phyloP scores from a whole-genome alignment of 2,329 filamentous ascomycete species.

The Botrytis fabae region DNA sequence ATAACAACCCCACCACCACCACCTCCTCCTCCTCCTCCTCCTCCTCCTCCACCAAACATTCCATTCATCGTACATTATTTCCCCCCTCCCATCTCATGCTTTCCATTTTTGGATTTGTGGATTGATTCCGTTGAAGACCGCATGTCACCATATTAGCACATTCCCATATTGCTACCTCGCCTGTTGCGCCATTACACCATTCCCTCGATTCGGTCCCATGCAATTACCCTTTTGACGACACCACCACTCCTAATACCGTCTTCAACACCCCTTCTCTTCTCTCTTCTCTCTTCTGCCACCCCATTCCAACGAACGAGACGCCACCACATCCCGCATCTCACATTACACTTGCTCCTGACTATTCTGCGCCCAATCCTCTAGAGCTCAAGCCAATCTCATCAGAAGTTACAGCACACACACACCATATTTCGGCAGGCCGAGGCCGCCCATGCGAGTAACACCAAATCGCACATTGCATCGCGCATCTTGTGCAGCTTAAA shows the following conservation, averaged over 20 bases:
- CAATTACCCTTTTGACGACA: not conserved
- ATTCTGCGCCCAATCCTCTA: not conserved
- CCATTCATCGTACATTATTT: not conserved
- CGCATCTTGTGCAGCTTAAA: constrained; percentile 22
- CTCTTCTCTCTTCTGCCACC: not conserved
- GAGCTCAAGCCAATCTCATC: not conserved
- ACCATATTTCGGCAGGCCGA: constrained; percentile 12
- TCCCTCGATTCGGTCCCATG: not conserved
- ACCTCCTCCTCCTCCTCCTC: too few species aligned
- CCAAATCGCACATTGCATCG: constrained; percentile 20
- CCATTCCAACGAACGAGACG: not conserved
- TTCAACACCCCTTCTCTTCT: not conserved
- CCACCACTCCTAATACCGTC: not conserved
- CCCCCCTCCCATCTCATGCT: not conserved
- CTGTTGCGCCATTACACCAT: not conserved
- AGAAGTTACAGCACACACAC: constrained; percentile 5
- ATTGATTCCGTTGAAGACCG: constrained; percentile 5
- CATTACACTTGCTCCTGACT: not conserved
- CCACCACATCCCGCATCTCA: constrained; percentile 8
- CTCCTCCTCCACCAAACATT: too few species aligned
- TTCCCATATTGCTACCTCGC: not conserved
- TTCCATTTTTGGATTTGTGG: constrained; percentile 1
- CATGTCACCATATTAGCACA: not conserved
- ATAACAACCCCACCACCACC: not conserved
- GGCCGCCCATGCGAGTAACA: constrained; percentile 19